These are phyloP conservation scores for Vitis cinerea DNA, from an alignment of 164 flowering plant species.

Conservation along the genomic window DNA sequence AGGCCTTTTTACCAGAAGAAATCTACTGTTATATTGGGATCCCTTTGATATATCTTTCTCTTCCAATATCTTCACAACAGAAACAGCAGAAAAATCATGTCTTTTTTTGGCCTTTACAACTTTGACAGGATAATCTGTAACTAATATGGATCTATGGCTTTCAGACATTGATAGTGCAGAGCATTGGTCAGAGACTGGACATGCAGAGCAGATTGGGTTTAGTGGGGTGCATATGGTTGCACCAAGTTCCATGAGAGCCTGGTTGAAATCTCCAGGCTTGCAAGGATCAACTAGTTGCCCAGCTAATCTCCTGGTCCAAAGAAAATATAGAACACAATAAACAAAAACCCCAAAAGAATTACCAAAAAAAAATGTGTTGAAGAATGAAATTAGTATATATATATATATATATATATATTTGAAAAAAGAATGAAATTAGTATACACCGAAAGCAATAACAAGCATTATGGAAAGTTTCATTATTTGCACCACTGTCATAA, in stretches of 20 bases:
- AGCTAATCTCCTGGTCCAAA: slow-evolving; percentile 65
- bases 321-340: not conserved
- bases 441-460: too few relatives aligned
- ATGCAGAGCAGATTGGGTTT: slow-evolving; percentile 69
- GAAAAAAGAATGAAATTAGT: not conserved
- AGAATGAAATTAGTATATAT: not conserved
- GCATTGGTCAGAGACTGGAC: slow-evolving; percentile 75
- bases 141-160: slow-evolving; percentile 30
- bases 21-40: slow-evolving; percentile 28
- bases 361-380: not conserved
- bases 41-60: slow-evolving; percentile 18
- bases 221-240: slow-evolving; percentile 73
- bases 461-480: too few relatives aligned
- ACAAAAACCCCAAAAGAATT: not conserved
- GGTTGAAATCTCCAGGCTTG: slow-evolving; percentile 96
- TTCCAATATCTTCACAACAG: slow-evolving; percentile 72
- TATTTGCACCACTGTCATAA: too few relatives aligned
- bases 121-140: slow-evolving; percentile 84
- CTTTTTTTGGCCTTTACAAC: slow-evolving; percentile 69
- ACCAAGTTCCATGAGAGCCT: slow-evolving; percentile 96
- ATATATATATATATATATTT: too few relatives aligned
- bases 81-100: slow-evolving; percentile 72
- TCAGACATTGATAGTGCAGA: slow-evolving; percentile 51
- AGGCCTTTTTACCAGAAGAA: slow-evolving; percentile 80
- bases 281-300: slow-evolving; percentile 83